These are phyloP conservation scores for Eucommia ulmoides DNA, from an alignment of 257 asterid species.

Conservation along the genomic window DNA sequence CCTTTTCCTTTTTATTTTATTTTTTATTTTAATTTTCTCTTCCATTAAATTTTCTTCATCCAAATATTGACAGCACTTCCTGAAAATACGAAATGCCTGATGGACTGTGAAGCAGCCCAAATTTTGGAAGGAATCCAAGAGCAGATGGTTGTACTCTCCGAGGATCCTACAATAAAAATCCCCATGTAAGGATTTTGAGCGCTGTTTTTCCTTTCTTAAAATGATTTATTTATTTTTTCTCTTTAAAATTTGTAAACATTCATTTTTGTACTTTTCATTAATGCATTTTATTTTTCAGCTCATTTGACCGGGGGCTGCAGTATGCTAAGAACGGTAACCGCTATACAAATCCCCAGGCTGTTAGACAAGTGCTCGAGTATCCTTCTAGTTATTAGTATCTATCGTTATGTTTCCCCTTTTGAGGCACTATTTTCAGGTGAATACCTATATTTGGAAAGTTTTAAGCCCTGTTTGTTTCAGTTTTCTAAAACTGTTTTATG, in stretches of 20 bases:
- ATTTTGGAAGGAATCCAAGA: background rate
- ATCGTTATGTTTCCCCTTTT: background rate
- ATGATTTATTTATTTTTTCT: background rate
- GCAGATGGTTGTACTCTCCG: background rate
- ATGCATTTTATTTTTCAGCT: conserved; percentile 24
- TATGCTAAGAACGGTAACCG: conserved; percentile 60
- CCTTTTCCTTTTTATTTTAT: conserved; percentile 1
- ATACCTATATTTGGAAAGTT: no score
- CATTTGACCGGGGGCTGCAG: conserved; percentile 64
- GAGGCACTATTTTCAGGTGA: background rate
- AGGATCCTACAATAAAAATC: conserved; percentile 31
- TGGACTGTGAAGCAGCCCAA: background rate
- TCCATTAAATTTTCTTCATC: no score
- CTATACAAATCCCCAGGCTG: conserved; percentile 36
- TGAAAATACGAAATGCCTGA: background rate
- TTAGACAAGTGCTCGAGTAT: conserved; percentile 68
- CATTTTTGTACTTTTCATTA: background rate
- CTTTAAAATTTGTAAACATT: background rate
- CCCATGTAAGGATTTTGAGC: conserved; percentile 49
- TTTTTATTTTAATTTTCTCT: no score
- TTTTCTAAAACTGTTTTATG: no score
- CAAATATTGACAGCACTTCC: background rate
- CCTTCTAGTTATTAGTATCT: conserved; percentile 23
- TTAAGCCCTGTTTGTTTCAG: no score
- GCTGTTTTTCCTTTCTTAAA: background rate